Evolutionary conservation across 257 asterid genomes (phyloP), one percentile per base, ranked within the genome.

Genomic region (Plantago ovata): DNA sequence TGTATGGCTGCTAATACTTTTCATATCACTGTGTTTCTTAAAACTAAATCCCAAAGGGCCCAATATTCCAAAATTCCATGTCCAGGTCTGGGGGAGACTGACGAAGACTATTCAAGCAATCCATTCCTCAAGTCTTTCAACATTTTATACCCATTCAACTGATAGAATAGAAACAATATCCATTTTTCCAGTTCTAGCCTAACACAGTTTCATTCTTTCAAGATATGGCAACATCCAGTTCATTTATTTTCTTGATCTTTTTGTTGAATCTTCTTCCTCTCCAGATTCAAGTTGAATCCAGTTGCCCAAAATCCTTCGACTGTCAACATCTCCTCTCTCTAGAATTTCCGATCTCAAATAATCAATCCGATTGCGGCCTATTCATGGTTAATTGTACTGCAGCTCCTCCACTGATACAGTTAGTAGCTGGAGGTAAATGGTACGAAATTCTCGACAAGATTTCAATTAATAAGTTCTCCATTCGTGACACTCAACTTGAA

Each of bases 281-380:
- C 39, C 28, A 61, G 20, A 15, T 9, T 8, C 38, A 21, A 18
- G 67, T 41, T 19, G 36, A 60, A 7, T 53, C 72, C 38, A 45
- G 9, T 3, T 60, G 72, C 52, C 72, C 45, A 4, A 15, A 0
- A 8, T 15, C 56, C 1, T 67, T 67, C 50, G 0, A 3, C 6
- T 67, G 84, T 28, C 33, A 28, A 28, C 3, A 28, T 28, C 3
- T 28, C 4, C 3, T 3, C 33, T 28, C 33, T 15, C 36, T 75
- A n/a, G 18, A 15, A 22, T 63, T 60, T 41, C 75, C 83, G 22
- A 58, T 63, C 60, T 72, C 68, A 68, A 28, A 66, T 28, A 8
- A 6, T 28, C 36, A 38, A 4, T 55, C 63, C 2, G 53, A 45
- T 0, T 81, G 86, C 22, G 86, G 88, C 7, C 36, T 78, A 42